Evolutionary conservation across 257 asterid species (phyloP), one percentile per base, ranked within the genome.

Genomic region (Osmanthus fragrans): DNA sequence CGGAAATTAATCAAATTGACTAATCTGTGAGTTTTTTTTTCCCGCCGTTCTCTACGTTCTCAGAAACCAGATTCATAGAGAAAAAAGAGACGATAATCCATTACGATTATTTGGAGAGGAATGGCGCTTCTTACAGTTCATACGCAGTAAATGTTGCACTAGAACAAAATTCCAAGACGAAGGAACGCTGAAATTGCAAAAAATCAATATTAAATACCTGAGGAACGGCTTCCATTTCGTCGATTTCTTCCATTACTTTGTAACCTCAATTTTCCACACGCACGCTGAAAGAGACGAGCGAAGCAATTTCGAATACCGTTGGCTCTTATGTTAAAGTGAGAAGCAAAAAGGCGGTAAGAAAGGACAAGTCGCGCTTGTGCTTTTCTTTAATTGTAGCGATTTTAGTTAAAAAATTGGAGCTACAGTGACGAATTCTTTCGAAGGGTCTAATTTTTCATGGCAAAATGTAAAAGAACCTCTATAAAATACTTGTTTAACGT

Each of bases 181-280:
- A 25, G 33, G 32, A 63, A 12, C 13, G 36, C 33, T 27, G 69
- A 27, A 63, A 63, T 27, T 11, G 27, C 69, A 63, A 27, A 25
- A 19, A 3, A 11, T 12, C 3, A 10, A 27, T 27, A 27, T 27
- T n/a, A 15, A 63, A 10, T 11, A 87, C 92, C 92, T 88, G 92
- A 78, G 88, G 74, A 45, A 32, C 76, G 16, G 76, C 80, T 54
- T 88, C 92, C 40, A 86, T 88, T 88, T 88, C 92, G 75, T 84
- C 92, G 77, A 88, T 90, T 80, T 84, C 92, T 84, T 88, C 92
- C 69, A 63, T 63, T 25, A 25, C 32, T 58, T 58, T 58, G 36
- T 63, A 25, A 10, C 69, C 32, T 30, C 32, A 25, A 25, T 25
- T 25, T 25, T 25, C 27, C 27, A 25, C 27, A 25, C 27, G 27